Percentiles rank a stretch among this genome's conserved stretches.
phyloP scores from a whole-genome alignment of 345 rosid species.

The Capsella bursapastoris region DNA sequence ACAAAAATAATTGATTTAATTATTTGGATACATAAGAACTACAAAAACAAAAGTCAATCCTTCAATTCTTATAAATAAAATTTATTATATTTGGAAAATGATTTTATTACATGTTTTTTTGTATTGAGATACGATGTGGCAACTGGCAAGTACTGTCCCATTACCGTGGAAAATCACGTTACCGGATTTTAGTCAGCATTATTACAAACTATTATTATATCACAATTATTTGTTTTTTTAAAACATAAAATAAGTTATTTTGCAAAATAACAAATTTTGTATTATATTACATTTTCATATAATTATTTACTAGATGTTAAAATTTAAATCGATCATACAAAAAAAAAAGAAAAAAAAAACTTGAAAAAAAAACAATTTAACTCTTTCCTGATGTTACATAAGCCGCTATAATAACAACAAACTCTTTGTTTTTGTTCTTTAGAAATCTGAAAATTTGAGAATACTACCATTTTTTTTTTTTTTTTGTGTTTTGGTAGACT shows the following conservation, averaged over 20 bases:
- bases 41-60: neutral
- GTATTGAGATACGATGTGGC: too few species aligned
- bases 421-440: neutral
- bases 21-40: neutral
- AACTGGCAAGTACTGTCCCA: neutral
- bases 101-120: neutral
- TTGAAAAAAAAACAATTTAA: constrained; percentile 11
- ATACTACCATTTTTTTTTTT: constrained; percentile 12
- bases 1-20: too few species aligned
- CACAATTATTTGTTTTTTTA: too few species aligned
- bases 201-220: neutral
- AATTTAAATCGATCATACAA: neutral
- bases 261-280: neutral
- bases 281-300: neutral
- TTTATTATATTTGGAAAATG: too few species aligned
- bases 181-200: neutral
- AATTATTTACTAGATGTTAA: constrained; percentile 24
- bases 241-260: neutral
- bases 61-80: too few species aligned
- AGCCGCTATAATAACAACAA: constrained; percentile 23
- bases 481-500: neutral
- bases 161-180: neutral
- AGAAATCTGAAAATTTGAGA: constrained; percentile 30
- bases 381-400: constrained; percentile 31
- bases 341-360: neutral